Conservation (phyloP, 805 yeast species). For the Ogataea haglerorum region DNA sequence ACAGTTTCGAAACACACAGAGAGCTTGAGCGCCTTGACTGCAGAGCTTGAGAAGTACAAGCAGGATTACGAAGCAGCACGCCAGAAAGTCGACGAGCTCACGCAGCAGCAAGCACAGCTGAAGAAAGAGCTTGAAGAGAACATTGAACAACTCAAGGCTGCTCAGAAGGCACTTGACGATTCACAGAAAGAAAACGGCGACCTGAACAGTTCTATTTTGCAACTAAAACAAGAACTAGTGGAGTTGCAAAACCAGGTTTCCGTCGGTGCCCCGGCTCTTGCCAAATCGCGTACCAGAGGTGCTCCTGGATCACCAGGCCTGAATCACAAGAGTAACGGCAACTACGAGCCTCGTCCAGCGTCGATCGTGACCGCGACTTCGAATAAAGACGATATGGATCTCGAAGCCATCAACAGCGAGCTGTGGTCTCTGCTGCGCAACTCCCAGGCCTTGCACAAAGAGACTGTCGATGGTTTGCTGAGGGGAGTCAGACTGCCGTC, state of each 20-base stretch:
- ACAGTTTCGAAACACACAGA: slow-evolving; percentile 46
- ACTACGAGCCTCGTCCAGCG: slow-evolving; percentile 52
- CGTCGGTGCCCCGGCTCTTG: slow-evolving; percentile 17
- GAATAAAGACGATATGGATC: slow-evolving; percentile 41
- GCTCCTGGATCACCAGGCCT: slow-evolving; percentile 23
- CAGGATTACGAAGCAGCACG: slow-evolving; percentile 56
- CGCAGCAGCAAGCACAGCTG: slow-evolving; percentile 57
- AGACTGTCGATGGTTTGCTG: slow-evolving; percentile 81
- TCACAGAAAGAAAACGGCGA: slow-evolving; percentile 65
- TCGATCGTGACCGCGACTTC: slow-evolving; percentile 57
- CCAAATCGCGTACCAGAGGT: slow-evolving; percentile 23
- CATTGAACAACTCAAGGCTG: slow-evolving; percentile 56
- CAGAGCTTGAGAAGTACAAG: slow-evolving; percentile 53
- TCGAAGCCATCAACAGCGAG: slow-evolving; percentile 73
- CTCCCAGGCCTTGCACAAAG: slow-evolving; percentile 69
- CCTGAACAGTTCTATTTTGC: slow-evolving; percentile 57
- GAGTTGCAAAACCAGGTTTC: slow-evolving; percentile 32
- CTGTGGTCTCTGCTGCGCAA: slow-evolving; percentile 67
- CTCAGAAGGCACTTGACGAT: slow-evolving; percentile 55
- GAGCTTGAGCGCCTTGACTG: slow-evolving; percentile 48
- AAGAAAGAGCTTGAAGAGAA: slow-evolving; percentile 61
- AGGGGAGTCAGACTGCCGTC: slow-evolving; percentile 83
- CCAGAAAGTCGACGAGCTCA: slow-evolving; percentile 55
- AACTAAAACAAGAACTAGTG: slow-evolving; percentile 41
- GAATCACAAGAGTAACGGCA: slow-evolving; percentile 27